Percentiles rank a stretch among this genome's conserved stretches.
Conservation (phyloP, 1,284 basidiomycete genomes). For the Ustilago curta region DNA sequence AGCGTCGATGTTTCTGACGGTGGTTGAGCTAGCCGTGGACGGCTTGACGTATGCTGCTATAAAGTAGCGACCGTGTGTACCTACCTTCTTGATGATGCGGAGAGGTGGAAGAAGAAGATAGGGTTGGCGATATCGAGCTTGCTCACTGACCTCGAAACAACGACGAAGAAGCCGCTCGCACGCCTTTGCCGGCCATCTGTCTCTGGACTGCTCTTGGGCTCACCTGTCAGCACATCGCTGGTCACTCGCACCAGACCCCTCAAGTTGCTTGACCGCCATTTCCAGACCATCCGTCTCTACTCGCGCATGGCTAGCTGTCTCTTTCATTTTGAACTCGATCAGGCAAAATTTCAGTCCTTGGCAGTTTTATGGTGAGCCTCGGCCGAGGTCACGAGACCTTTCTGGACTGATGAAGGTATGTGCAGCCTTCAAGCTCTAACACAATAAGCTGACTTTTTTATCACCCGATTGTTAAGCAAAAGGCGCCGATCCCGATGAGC, state of each 20-base stretch:
- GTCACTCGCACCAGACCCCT: background rate
- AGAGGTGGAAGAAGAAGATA: constrained; percentile 46
- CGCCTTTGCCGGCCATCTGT: background rate
- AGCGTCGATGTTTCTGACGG: constrained; percentile 19
- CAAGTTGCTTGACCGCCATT: background rate
- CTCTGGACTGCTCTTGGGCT: background rate
- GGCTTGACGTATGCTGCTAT: constrained; percentile 11
- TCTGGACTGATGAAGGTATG: no score
- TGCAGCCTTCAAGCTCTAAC: no score
- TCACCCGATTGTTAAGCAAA: constrained; percentile 11
- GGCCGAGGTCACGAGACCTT: constrained; percentile 45
- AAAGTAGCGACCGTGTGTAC: constrained; percentile 33
- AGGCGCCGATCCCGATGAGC: no score
- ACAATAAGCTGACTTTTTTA: background rate
- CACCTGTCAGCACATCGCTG: background rate
- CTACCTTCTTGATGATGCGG: constrained; percentile 59
- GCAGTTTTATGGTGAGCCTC: background rate
- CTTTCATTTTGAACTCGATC: no score
- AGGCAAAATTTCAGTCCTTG: background rate
- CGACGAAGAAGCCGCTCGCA: constrained; percentile 7
- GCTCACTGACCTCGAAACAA: constrained; percentile 25
- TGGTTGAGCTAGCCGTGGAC: background rate
- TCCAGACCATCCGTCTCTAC: background rate
- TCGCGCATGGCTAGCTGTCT: background rate
- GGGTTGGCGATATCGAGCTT: constrained; percentile 25